Conservation (phyloP, 129 eudicot genomes). For the Oenanthe sinensis region DNA sequence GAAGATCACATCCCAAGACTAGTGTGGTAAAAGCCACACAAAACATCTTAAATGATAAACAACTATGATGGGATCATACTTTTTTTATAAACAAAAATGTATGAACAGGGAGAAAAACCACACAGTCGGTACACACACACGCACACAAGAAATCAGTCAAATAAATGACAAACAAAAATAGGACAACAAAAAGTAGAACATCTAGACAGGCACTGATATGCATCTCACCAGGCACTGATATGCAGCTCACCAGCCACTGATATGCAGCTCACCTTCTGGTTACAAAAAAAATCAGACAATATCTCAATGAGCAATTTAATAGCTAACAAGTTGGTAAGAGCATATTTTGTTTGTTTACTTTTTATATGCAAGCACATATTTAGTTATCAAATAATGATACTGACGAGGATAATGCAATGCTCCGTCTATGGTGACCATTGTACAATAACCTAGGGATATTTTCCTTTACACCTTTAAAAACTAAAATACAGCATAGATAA, state of each 20-base stretch:
- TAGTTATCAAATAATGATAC: too few relatives aligned
- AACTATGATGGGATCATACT: too few relatives aligned
- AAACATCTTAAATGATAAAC: neutral
- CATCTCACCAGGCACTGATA: too few relatives aligned
- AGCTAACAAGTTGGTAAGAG: neutral
- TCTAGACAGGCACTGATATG: neutral
- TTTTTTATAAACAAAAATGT: neutral
- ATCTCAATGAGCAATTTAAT: neutral
- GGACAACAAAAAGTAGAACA: neutral
- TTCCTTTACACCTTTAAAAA: conserved; percentile 30
- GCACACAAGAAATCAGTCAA: neutral
- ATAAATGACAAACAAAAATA: neutral
- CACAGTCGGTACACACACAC: neutral
- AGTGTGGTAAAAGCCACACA: neutral
- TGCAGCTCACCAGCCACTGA: neutral
- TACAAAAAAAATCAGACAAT: neutral
- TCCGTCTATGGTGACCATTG: conserved; percentile 31
- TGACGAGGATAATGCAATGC: conserved; percentile 7
- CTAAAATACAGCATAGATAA: conserved; percentile 41
- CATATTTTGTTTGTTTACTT: conserved; percentile 24
- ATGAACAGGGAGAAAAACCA: neutral
- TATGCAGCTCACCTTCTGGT: neutral
- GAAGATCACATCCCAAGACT: neutral
- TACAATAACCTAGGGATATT: conserved; percentile 35
- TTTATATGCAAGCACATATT: conserved; percentile 25